Evolutionary conservation across 2,329 filamentous ascomycete species (phyloP).

Genomic region (Trichoderma atrobrunneum): DNA sequence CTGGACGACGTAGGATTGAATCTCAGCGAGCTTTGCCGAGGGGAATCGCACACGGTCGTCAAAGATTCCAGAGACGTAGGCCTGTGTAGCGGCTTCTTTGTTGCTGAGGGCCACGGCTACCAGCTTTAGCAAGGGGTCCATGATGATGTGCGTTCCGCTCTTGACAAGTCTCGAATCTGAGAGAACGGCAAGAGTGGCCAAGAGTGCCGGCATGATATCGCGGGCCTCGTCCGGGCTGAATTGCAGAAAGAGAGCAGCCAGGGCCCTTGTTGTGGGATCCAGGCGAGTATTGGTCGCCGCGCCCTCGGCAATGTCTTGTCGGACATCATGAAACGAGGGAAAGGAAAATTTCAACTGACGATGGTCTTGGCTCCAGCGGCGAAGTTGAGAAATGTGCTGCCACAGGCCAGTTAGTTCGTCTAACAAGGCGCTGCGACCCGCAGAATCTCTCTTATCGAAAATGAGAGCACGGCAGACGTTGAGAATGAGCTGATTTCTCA

Average conservation of each 20-base stretch:
- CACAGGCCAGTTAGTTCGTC: constrained; percentile 36
- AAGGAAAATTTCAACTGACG: constrained; percentile 30
- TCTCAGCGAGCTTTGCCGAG: constrained; percentile 21
- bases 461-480: constrained; percentile 31
- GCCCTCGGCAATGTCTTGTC: constrained; percentile 21
- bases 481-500: constrained; percentile 33
- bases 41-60: constrained; percentile 23
- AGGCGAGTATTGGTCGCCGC: neutral
- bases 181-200: constrained; percentile 33
- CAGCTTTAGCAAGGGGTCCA: constrained; percentile 33
- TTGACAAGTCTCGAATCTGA: constrained; percentile 28
- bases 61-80: constrained; percentile 25
- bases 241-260: constrained; percentile 35
- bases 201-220: constrained; percentile 32
- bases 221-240: constrained; percentile 26
- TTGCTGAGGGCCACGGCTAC: constrained; percentile 26
- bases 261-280: constrained; percentile 23
- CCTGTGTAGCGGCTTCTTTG: constrained; percentile 20
- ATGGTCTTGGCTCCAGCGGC: constrained; percentile 28
- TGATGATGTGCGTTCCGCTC: constrained; percentile 16
- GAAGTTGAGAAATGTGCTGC: constrained; percentile 38
- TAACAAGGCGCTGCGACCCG: constrained; percentile 23
- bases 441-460: constrained; percentile 19
- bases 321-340: constrained; percentile 30
- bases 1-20: constrained; percentile 29